phyloP scores from a whole-genome alignment of 1,139 yeast genomes.

The Sugiyamaella xylanicola region DNA sequence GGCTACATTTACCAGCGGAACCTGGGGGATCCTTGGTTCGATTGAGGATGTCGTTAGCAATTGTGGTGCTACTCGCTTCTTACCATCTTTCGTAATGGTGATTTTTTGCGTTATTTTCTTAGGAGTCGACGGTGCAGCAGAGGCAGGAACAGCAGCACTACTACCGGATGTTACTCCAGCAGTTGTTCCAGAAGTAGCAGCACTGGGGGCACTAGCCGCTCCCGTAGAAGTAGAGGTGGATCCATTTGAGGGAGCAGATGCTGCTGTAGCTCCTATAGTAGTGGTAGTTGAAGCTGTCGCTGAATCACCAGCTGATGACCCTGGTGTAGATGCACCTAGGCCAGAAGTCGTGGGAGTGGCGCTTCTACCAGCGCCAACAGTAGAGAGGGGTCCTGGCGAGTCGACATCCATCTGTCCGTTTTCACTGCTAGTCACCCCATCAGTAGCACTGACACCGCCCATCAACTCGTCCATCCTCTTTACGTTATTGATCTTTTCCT shows the following conservation, averaged over 20 bases:
- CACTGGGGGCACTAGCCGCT: constrained; percentile 20
- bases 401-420: constrained; percentile 19
- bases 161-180: no score
- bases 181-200: constrained; percentile 31
- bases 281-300: constrained; percentile 24
- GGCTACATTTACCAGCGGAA: constrained; percentile 26
- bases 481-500: constrained; percentile 36
- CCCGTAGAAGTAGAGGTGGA: no score
- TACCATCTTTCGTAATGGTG: constrained; percentile 74
- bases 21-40: constrained; percentile 31
- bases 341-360: constrained; percentile 15
- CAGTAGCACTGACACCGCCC: constrained; percentile 35
- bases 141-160: constrained; percentile 13
- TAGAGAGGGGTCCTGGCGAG: constrained; percentile 26
- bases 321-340: neutral
- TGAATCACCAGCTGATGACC: constrained; percentile 22
- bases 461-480: constrained; percentile 47
- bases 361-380: neutral
- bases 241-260: no score
- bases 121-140: constrained; percentile 32
- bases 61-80: constrained; percentile 83
- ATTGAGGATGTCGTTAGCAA: constrained; percentile 58
- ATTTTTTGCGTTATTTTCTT: constrained; percentile 48
- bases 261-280: constrained; percentile 13
- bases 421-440: constrained; percentile 18